Percentiles rank a stretch among this genome's conserved stretches.
phyloP scores from a whole-genome alignment of 1,284 basidiomycete species.

The Austroboletus novae-zelandiae region DNA sequence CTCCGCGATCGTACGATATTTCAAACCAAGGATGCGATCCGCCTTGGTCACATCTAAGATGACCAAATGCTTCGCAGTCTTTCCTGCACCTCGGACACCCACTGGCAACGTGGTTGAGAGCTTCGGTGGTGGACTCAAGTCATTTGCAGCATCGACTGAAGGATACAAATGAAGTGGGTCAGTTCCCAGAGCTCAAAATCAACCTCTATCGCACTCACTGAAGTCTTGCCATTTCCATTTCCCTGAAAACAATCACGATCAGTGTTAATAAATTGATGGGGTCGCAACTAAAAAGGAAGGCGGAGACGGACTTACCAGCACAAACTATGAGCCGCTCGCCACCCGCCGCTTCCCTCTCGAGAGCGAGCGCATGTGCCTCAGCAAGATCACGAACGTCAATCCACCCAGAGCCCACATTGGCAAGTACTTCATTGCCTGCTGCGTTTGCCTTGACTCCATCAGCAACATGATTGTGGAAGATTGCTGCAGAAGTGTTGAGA shows the following conservation, averaged over 20 bases:
- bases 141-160: constrained; percentile 31
- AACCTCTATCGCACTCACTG: constrained; percentile 14
- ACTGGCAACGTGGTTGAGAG: constrained; percentile 20
- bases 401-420: constrained; percentile 36
- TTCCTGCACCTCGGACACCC: constrained; percentile 35
- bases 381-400: constrained; percentile 47
- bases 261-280: background rate
- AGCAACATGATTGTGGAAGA: constrained; percentile 35
- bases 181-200: background rate
- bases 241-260: constrained; percentile 10
- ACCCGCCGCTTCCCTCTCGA: constrained; percentile 53
- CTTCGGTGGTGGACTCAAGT: constrained; percentile 20
- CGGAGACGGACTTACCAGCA: constrained; percentile 27
- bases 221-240: constrained; percentile 34
- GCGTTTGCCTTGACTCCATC: constrained; percentile 15
- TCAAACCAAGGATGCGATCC: constrained; percentile 43
- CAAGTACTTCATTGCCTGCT: constrained; percentile 27
- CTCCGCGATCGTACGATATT: constrained; percentile 44
- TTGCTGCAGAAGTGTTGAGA: constrained; percentile 50
- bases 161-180: background rate
- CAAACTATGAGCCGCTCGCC: constrained; percentile 57
- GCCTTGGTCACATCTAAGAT: constrained; percentile 39
- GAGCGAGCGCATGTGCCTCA: constrained; percentile 53
- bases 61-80: constrained; percentile 34
- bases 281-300: background rate